phyloP scores from a whole-genome alignment of 179 eudicot species.

The Kewa caespitosa region DNA sequence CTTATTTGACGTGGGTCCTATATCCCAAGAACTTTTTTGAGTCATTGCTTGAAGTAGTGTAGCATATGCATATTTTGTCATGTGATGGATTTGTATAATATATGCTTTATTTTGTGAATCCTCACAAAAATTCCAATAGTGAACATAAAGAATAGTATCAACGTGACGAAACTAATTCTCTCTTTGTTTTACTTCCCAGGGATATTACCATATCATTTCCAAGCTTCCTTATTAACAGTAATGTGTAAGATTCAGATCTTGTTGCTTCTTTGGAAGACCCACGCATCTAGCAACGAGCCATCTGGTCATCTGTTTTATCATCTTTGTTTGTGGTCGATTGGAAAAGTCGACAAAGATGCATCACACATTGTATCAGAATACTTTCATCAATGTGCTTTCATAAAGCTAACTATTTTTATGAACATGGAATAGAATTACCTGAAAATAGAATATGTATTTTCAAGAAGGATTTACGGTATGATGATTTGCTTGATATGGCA shows the following conservation, averaged over 20 bases:
- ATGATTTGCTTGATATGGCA: too few species aligned
- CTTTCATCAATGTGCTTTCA: too few species aligned
- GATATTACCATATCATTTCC: slow-evolving; percentile 63
- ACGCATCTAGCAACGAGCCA: background rate
- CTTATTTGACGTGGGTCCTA: slow-evolving; percentile 45
- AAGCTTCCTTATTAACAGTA: slow-evolving; percentile 40
- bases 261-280: background rate
- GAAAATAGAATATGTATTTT: too few species aligned
- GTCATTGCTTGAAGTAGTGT: too few species aligned
- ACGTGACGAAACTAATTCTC: background rate
- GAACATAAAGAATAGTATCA: too few species aligned
- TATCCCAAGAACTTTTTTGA: background rate
- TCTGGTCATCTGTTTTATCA: background rate
- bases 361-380: too few species aligned
- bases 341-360: too few species aligned
- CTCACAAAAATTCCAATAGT: background rate
- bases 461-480: too few species aligned
- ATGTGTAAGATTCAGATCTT: slow-evolving; percentile 46
- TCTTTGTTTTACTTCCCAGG: slow-evolving; percentile 32
- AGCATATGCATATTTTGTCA: background rate
- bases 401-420: too few species aligned
- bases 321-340: background rate
- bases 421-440: too few species aligned
- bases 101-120: too few species aligned
- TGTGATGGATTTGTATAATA: too few species aligned